phyloP scores from a whole-genome alignment of 2,329 filamentous ascomycete genomes.

The Aspergillus fructus region DNA sequence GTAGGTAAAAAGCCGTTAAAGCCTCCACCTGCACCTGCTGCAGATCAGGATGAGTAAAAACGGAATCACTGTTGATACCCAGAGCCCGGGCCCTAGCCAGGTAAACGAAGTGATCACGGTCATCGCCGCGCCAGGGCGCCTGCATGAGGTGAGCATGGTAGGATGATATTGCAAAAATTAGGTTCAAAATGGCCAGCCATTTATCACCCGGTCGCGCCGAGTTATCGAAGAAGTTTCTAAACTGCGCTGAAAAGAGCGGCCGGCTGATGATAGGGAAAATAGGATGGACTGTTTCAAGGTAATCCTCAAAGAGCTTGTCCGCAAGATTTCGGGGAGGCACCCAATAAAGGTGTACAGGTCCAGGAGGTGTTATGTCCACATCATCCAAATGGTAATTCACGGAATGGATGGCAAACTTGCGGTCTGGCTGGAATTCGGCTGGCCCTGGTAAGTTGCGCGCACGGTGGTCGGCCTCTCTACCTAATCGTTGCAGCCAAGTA shows the following conservation, averaged over 20 bases:
- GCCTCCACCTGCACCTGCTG: constrained; percentile 48
- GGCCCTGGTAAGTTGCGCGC: constrained; percentile 27
- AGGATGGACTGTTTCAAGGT: constrained; percentile 43
- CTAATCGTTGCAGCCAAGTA: constrained; percentile 46
- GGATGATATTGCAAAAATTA: constrained; percentile 48
- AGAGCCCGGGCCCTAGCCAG: constrained; percentile 45
- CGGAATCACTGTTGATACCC: constrained; percentile 42
- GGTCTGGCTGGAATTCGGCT: constrained; percentile 30
- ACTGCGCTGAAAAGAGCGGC: constrained; percentile 41
- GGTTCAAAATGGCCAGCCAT: constrained; percentile 47
- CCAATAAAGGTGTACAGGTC: constrained; percentile 42
- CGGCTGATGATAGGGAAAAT: constrained; percentile 47
- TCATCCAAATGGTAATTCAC: constrained; percentile 47
- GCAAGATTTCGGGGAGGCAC: constrained; percentile 43
- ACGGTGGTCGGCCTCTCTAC: constrained; percentile 38
- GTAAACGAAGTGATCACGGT: constrained; percentile 45
- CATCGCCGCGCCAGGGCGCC: constrained; percentile 43
- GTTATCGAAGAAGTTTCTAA: constrained; percentile 39
- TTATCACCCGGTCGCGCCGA: constrained; percentile 37
- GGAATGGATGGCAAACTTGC: constrained; percentile 33
- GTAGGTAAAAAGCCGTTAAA: constrained; percentile 44
- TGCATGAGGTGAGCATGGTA: constrained; percentile 44
- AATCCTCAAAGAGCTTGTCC: constrained; percentile 43
- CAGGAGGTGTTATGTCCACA: constrained; percentile 40
- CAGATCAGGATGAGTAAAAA: constrained; percentile 46